phyloP scores from a whole-genome alignment of 2,329 filamentous ascomycete species.

The Pseudovirgaria hyperparasitica region DNA sequence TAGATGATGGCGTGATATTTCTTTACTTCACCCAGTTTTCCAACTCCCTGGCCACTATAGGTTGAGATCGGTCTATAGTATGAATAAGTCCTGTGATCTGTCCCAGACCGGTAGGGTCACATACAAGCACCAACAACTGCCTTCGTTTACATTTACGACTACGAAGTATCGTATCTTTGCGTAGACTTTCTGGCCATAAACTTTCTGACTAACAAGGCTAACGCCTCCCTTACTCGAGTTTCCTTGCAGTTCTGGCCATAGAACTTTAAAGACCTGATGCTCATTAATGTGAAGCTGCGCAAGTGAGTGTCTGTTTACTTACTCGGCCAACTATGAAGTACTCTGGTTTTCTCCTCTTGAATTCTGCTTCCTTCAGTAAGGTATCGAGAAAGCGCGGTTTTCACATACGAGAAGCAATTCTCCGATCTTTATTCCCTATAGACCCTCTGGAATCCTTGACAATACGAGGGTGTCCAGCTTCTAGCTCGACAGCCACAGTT shows the following conservation, averaged over 20 bases:
- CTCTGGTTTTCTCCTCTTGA: no score
- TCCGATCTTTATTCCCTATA: no score
- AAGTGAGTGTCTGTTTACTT: no score
- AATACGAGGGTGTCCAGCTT: no score
- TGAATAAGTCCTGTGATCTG: neutral
- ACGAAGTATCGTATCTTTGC: constrained; percentile 12
- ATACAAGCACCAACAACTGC: constrained; percentile 9
- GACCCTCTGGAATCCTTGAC: no score
- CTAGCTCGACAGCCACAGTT: no score
- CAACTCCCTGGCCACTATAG: constrained; percentile 9
- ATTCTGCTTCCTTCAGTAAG: no score
- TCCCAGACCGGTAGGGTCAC: constrained; percentile 1
- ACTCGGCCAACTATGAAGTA: no score
- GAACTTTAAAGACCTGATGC: constrained; percentile 8
- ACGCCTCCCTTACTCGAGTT: constrained; percentile 4
- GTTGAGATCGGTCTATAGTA: constrained; percentile 12
- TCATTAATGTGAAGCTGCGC: no score
- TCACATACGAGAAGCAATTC: no score
- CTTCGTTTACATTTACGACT: constrained; percentile 7
- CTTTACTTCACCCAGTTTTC: constrained; percentile 6
- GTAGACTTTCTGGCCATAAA: constrained; percentile 4
- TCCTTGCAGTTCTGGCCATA: constrained; percentile 8
- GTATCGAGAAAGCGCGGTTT: no score
- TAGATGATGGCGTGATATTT: constrained; percentile 12
- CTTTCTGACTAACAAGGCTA: constrained; percentile 5